Evolutionary conservation across 352 stramenopile species (phyloP), one percentile per base, ranked within the genome.

Genomic region (Globisporangium takayamanum): DNA sequence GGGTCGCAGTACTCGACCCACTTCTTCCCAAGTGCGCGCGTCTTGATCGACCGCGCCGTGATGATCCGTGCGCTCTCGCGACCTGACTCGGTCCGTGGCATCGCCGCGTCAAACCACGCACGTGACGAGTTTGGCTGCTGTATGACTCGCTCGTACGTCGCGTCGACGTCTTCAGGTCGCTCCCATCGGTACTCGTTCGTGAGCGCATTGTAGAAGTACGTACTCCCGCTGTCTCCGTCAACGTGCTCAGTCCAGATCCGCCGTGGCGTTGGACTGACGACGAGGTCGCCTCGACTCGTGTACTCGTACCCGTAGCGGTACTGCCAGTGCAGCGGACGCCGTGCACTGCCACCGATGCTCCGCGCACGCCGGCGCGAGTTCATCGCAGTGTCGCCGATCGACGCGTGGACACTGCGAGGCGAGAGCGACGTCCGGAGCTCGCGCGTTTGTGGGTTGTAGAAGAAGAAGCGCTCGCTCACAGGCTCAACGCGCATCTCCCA

Each of bases 1-100:
- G 70, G 57, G 59, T 97, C 87, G 26, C 90, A 64, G 48, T 78
- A 72, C 59, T 97, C 87, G 49, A 94, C 63, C 90, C 90, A 97
- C 45, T 88, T 88, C 51, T 76, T 78, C 18, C 78, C 80, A 3
- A 92, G 68, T 15, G 61, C 47, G 18, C 79, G 76, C 26, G 59
- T 65, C 41, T 76, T 82, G 26, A 62, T 33, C 33, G 65, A 71
- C 37, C 72, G 67, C 41, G 67, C 48, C 26, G 72, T 77, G 30
- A 85, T 47, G 22, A 50, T n/a, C 1, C 44, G 42, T 25, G 51
- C 30, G 28, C 33, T 74, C 30, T 48, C 63, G 26, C 15, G 33
- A 36, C 47, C 30, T 28, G 4, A 36, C 41, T 57, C 37, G 53
- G 55, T n/a, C 69, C 57, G 41, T 46, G 47, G 49, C 64, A 62